Base-by-base conservation (phyloP, 2,329 filamentous ascomycete species). In the Ophiocordyceps unilateralis region DNA sequence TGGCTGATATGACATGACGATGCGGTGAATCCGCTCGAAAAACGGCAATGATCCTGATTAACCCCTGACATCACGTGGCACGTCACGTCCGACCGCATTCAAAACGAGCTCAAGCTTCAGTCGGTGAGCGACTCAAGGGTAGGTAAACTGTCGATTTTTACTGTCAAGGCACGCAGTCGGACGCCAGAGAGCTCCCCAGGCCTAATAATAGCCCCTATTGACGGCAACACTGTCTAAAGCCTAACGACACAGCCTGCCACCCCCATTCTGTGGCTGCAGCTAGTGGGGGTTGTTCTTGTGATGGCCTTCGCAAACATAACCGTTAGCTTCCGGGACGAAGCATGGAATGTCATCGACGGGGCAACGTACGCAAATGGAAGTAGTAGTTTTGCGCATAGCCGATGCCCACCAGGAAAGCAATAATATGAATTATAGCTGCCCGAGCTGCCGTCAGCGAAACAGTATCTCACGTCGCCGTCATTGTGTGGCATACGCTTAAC, bases 221-320 rank as follows among this genome's bases (percentile, higher is more conserved):
- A 34, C 32, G 32, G 17, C 32, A n/a, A 20, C 32, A 36, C 57
- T 52, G 51, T 57, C 51, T 55, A 55, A 51, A 55, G 52, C 57
- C 60, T 65, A 67, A 65, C 52, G 66, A 66, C 63, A 67, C 57
- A 55, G 50, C 54, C 54, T 43, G 51, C 49, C 42, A 10, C 32
- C n/a, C 11, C 32, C n/a, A 19, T 4, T 19, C 9, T 5, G 7
- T 20, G 10, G 32, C 17, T 36, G n/a, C 17, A 15, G 10, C 71
- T 93, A 98, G 75, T 98, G 91, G 57, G 86, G 84, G 68, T 98
- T 93, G 83, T 98, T 96, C 84, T 98, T 98, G 83, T 96, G 89
- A 78, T 98, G 89, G 58, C 91, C 91, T 98, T 55, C 43, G n/a
- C 12, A 22, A 34, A 10, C 11, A 19, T 22, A 12, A n/a, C 2